Percentiles rank a stretch among this genome's conserved stretches.
Conservation (phyloP, 495 filamentous ascomycete species). For the Tuber magnatum region DNA sequence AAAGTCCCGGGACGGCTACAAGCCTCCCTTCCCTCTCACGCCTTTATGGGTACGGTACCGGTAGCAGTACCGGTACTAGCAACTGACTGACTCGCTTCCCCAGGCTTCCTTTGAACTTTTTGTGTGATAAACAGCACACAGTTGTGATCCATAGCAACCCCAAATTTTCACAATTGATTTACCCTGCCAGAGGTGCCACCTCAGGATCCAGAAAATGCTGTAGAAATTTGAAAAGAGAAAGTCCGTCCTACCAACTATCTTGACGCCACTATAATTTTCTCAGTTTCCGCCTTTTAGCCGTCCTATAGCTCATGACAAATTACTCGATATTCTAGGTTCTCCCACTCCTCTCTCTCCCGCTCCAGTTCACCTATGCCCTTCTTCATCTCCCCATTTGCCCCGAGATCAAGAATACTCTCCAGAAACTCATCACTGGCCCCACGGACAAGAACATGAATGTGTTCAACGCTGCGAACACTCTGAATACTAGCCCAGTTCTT, state of each 20-base stretch:
- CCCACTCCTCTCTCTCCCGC: slow-evolving; percentile 17
- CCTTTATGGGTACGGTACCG: neutral
- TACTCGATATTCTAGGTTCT: slow-evolving; percentile 18
- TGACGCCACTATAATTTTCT: neutral
- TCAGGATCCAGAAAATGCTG: neutral
- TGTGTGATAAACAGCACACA: neutral
- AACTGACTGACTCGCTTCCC: neutral
- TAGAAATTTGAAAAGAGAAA: neutral
- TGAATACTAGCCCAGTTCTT: slow-evolving; percentile 90
- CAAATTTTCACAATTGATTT: neutral
- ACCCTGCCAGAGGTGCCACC: neutral
- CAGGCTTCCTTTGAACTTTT: neutral
- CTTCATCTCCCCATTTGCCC: slow-evolving; percentile 12
- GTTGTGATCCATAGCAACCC: neutral
- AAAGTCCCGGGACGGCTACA: neutral
- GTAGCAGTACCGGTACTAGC: neutral
- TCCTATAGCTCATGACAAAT: slow-evolving; percentile 9
- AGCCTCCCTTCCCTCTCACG: neutral
- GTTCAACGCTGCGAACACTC: slow-evolving; percentile 75
- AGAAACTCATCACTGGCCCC: slow-evolving; percentile 25
- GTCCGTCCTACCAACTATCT: neutral
- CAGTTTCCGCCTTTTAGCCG: neutral
- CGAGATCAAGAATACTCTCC: slow-evolving; percentile 9
- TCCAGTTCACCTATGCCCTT: slow-evolving; percentile 31
- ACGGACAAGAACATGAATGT: slow-evolving; percentile 53